Conservation (phyloP, 768 basidiomycete genomes). For the Termitomyces heimii region DNA sequence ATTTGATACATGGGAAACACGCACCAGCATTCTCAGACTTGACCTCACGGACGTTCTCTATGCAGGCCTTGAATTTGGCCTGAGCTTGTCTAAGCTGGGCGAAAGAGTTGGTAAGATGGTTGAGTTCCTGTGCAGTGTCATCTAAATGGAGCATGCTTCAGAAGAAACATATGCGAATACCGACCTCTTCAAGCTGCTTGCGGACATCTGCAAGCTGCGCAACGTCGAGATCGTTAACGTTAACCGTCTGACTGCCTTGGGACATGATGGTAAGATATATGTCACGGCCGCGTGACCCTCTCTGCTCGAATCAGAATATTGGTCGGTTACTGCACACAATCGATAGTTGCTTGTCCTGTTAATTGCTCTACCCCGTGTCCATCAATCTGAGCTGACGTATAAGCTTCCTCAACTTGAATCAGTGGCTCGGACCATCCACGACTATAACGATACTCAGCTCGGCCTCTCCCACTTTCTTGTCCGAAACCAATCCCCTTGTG, state of each 20-base stretch:
- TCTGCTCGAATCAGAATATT: no score
- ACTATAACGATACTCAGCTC: not conserved
- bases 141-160: not conserved
- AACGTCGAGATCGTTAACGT: constrained; percentile 77
- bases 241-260: constrained; percentile 65
- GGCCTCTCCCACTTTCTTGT: not conserved
- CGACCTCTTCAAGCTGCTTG: constrained; percentile 88
- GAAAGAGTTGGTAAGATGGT: constrained; percentile 87
- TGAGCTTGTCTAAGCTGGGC: constrained; percentile 91
- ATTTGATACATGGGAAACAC: constrained; percentile 4
- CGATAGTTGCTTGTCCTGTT: not conserved
- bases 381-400: not conserved
- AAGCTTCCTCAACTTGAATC: not conserved
- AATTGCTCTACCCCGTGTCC: not conserved
- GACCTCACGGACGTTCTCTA: constrained; percentile 73
- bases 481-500: not conserved
- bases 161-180: constrained; percentile 3
- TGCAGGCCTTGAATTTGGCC: constrained; percentile 84
- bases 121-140: constrained; percentile 64
- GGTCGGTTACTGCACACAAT: not conserved
- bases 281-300: constrained; percentile 1
- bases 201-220: constrained; percentile 85
- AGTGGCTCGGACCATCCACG: not conserved
- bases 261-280: constrained; percentile 22
- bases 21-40: constrained; percentile 62